Percentiles rank a stretch among this genome's conserved stretches.
phyloP scores from a whole-genome alignment of 1,284 basidiomycete genomes.

The Boletus albobrunnescens region DNA sequence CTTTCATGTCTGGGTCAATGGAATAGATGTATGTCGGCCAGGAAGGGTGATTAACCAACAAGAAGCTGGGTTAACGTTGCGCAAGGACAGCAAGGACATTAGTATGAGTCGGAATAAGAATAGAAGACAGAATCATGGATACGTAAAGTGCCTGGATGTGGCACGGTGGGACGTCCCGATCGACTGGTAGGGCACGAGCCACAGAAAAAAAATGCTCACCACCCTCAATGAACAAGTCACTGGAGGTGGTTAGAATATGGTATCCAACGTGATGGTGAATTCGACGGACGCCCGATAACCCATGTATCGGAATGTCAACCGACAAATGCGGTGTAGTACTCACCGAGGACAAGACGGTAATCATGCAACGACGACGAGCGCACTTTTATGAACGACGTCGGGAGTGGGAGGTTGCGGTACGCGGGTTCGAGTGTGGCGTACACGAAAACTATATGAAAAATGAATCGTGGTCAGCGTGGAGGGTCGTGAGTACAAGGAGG shows the following conservation, averaged over 20 bases:
- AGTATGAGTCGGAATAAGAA: conserved; percentile 15
- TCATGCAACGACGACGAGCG: conserved; percentile 31
- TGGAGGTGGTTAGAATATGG: conserved; percentile 13
- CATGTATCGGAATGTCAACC: conserved; percentile 4
- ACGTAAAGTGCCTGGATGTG: conserved; percentile 12
- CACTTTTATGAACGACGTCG: conserved; percentile 22
- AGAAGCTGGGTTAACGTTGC: conserved; percentile 35
- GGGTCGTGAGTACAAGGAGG: conserved; percentile 44
- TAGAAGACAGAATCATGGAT: conserved; percentile 10
- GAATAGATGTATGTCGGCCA: conserved; percentile 33
- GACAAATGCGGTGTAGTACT: conserved; percentile 10
- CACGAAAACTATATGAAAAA: conserved; percentile 33
- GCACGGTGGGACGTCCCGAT: not conserved
- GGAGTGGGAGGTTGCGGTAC: conserved; percentile 5
- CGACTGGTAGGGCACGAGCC: not conserved
- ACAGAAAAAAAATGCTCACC: not conserved
- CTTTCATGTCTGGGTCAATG: conserved; percentile 61
- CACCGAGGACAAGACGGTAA: conserved; percentile 18
- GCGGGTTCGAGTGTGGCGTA: conserved; percentile 29
- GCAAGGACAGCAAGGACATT: conserved; percentile 12
- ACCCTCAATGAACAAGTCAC: conserved; percentile 7
- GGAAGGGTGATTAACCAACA: conserved; percentile 41
- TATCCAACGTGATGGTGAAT: conserved; percentile 10
- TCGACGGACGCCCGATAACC: not conserved
- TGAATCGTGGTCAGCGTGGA: conserved; percentile 52